Evolutionary conservation across 2,329 filamentous ascomycete genomes (phyloP), one percentile per base, ranked within the genome.

Genomic region (Alternaria brassicicola): DNA sequence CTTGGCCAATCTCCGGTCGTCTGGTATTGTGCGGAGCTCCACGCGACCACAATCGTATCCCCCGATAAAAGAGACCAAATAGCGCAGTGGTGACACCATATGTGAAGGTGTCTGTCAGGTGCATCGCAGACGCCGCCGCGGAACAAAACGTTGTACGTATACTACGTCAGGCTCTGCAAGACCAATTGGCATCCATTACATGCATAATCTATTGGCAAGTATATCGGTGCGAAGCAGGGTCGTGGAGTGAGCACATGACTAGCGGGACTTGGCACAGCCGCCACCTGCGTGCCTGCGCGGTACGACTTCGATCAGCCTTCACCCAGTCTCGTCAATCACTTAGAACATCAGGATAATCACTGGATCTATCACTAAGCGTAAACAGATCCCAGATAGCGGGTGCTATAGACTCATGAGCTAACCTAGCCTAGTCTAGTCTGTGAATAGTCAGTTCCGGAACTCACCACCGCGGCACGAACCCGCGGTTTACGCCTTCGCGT

Each of bases 261-360:
- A 43, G 41, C 41, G 41, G 10, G 41, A 43, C 41, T 43, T 43
- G 41, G 41, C 41, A 12, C 23, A 43, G 41, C 12, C 21, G 41
- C 23, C 23, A 42, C 39, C 39, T n/a, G 21, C 1, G 19, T 42
- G 15, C 15, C 6, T n/a, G 1, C 10, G n/a, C 10, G 5, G 23
- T 25, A 23, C 41, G 13, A 23, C 41, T 26, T 43, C 41, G n/a
- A 12, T 26, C 33, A 2, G 33, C n/a, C 33, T 36, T 36, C n/a
- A 36, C 33, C 33, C 41, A 43, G 23, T 23, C 41, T 43, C 41
- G 1, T 25, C 12, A 17, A 5, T 26, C 41, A 43, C 13, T 15
- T 13, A 10, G 9, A 5, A 5, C 2, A 26, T 28, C 41, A 5
- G 7, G 15, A 42, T 6, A 21, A 1, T 21, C 17, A 12, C 17